These are phyloP conservation scores for Coniochaeta prunicola DNA, from an alignment of 2,329 filamentous ascomycete genomes.

Conservation along the genomic window DNA sequence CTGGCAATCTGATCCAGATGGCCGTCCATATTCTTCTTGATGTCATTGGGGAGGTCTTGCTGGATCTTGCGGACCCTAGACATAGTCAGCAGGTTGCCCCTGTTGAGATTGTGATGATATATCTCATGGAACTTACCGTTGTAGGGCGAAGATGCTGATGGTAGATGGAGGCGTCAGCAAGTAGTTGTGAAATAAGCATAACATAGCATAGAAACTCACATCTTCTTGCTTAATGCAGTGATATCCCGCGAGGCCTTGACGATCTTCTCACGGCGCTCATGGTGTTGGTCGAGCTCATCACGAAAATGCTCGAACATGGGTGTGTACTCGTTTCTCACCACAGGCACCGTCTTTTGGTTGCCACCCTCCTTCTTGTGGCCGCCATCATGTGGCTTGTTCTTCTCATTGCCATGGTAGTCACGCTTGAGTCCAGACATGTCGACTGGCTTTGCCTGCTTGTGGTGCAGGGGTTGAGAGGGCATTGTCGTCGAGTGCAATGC, in stretches of 20 bases:
- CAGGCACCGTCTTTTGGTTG: slow-evolving; percentile 19
- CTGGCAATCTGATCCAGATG: slow-evolving; percentile 64
- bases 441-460: slow-evolving; percentile 2
- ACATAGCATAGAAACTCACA: slow-evolving; percentile 47
- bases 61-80: slow-evolving; percentile 58
- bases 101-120: background rate
- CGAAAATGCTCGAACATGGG: slow-evolving; percentile 83
- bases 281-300: slow-evolving; percentile 84
- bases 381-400: slow-evolving; percentile 24
- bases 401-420: slow-evolving; percentile 44
- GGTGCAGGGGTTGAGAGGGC: background rate
- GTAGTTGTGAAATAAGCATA: background rate
- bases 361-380: slow-evolving; percentile 9
- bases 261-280: slow-evolving; percentile 83
- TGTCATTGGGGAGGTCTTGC: slow-evolving; percentile 57
- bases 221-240: slow-evolving; percentile 93
- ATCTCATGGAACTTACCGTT: slow-evolving; percentile 48
- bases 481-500: background rate
- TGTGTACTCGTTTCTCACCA: slow-evolving; percentile 43
- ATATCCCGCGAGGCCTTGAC: slow-evolving; percentile 90
- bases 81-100: background rate
- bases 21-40: slow-evolving; percentile 61
- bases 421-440: slow-evolving; percentile 43
- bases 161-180: slow-evolving; percentile 4
- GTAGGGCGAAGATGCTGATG: slow-evolving; percentile 71